Percentiles rank a stretch among this genome's conserved stretches.
Conservation (phyloP, 73 alveolate genomes). For the Breviolum minutum region DNA sequence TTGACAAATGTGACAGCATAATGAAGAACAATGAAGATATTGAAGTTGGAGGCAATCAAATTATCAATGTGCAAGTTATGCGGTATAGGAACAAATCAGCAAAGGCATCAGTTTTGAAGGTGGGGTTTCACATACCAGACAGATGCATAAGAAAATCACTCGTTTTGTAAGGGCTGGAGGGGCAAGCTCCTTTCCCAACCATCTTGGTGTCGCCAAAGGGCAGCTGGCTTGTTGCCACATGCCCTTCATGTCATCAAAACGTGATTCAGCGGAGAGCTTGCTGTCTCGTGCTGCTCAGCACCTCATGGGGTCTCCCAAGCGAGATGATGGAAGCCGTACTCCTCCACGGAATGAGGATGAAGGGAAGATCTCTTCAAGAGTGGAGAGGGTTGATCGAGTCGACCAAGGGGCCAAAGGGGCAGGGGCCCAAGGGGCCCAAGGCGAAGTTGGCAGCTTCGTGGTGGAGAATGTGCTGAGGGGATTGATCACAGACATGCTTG, state of each 20-base stretch:
- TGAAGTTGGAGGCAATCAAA: too few relatives aligned
- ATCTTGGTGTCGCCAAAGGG: not conserved
- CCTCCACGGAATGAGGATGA: slow-evolving; percentile 20
- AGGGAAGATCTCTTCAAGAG: not conserved
- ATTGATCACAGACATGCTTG: slow-evolving; percentile 22
- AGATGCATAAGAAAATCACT: not conserved
- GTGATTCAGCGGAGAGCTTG: slow-evolving; percentile 41
- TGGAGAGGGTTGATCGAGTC: not conserved
- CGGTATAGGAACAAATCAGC: too few relatives aligned
- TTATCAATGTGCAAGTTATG: too few relatives aligned
- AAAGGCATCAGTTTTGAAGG: not conserved
- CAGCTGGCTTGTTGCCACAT: slow-evolving; percentile 29
- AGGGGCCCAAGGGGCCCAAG: not conserved
- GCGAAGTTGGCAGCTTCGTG: not conserved
- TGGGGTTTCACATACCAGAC: not conserved
- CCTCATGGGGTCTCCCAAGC: slow-evolving; percentile 35
- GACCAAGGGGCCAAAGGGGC: not conserved
- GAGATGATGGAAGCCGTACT: not conserved
- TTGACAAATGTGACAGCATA: not conserved
- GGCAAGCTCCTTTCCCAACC: not conserved
- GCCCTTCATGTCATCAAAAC: slow-evolving; percentile 54
- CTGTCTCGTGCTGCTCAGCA: slow-evolving; percentile 57
- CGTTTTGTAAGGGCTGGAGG: not conserved
- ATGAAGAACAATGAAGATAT: too few relatives aligned
- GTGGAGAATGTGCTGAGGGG: not conserved